Conservation (phyloP, 2,329 filamentous ascomycete species). For the Epichloe sylvatica region DNA sequence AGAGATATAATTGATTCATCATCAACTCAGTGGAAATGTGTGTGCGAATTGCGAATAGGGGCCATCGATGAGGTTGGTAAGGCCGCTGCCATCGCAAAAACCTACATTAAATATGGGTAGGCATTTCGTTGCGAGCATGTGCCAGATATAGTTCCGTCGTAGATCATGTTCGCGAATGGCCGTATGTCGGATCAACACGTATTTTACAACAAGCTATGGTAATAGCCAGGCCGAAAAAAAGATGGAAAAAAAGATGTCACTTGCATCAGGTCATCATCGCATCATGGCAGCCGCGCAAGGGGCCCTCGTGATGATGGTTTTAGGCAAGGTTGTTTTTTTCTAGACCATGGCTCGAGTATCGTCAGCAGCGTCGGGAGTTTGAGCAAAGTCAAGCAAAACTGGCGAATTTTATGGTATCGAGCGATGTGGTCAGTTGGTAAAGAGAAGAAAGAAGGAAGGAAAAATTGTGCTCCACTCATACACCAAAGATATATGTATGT, state of each 20-base stretch:
- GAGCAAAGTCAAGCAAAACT: conserved; percentile 19
- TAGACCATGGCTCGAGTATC: conserved; percentile 42
- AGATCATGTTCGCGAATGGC: neutral
- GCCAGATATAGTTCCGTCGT: neutral
- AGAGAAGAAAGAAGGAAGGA: conserved; percentile 10
- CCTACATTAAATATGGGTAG: neutral
- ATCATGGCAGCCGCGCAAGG: conserved; percentile 50
- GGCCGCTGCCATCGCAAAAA: neutral
- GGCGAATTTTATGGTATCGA: conserved; percentile 22
- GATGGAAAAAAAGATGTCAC: conserved; percentile 29
- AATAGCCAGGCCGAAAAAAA: neutral
- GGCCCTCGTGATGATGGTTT: conserved; percentile 59
- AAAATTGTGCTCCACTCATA: neutral
- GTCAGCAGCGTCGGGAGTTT: conserved; percentile 28
- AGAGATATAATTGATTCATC: conserved; percentile 28
- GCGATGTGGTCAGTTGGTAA: conserved; percentile 28
- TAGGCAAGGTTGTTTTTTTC: conserved; percentile 47
- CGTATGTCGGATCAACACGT: no score
- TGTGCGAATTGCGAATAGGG: neutral
- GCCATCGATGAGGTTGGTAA: neutral
- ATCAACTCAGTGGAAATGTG: conserved; percentile 4
- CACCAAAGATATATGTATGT: neutral
- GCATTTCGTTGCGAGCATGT: neutral
- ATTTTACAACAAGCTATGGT: neutral
- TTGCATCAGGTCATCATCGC: conserved; percentile 55